A percentile compares a stretch with the other conserved stretches of the same genome.
Evolutionary conservation across 805 yeast species (phyloP).

Genomic region (Candida hungchunana): DNA sequence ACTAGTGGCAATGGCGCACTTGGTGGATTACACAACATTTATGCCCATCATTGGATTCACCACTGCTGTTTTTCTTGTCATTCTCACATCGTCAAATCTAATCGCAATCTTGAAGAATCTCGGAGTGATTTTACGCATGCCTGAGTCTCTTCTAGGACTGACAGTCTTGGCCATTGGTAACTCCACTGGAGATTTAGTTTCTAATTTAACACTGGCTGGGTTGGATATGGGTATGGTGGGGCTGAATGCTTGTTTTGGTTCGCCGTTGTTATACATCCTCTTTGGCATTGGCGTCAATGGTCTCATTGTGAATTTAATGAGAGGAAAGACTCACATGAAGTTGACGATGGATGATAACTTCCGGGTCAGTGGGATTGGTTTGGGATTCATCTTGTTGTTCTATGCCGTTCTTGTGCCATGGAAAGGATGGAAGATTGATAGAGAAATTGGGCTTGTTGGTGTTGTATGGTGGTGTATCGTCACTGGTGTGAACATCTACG

Average conservation of each 20-base stretch:
- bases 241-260: conserved; percentile 92
- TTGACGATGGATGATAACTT: conserved; percentile 22
- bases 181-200: conserved; percentile 83
- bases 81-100: conserved; percentile 65
- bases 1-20: neutral
- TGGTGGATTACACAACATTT: neutral
- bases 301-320: conserved; percentile 35
- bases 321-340: conserved; percentile 6
- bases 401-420: conserved; percentile 22
- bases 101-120: conserved; percentile 59
- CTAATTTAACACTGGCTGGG: conserved; percentile 73
- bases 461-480: conserved; percentile 27
- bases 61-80: conserved; percentile 62
- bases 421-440: conserved; percentile 23
- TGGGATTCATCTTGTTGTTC: conserved; percentile 19
- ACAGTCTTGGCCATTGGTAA: conserved; percentile 92
- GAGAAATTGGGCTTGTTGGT: conserved; percentile 22
- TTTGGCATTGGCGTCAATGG: conserved; percentile 82
- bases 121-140: conserved; percentile 53
- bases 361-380: conserved; percentile 20
- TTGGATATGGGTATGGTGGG: conserved; percentile 89
- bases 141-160: conserved; percentile 79
- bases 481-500: conserved; percentile 19
- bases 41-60: conserved; percentile 56
- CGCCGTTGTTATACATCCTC: conserved; percentile 75